Evolutionary conservation across 257 asterid genomes (phyloP).

Genomic region (Gentiana dahurica): DNA sequence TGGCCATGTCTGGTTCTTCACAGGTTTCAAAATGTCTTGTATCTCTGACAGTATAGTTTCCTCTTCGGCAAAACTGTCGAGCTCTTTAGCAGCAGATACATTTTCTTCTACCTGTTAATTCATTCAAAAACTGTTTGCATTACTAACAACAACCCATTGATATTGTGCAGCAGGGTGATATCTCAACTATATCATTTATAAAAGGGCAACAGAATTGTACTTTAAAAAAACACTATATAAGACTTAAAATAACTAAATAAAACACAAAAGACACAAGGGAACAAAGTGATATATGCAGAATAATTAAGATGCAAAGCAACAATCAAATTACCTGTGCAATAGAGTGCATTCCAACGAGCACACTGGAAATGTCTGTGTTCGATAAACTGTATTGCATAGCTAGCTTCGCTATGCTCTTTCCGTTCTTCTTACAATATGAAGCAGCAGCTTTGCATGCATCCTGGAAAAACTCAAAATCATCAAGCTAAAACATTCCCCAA

Average conservation of each 20-base stretch:
- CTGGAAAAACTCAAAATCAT: slow-evolving; percentile 26
- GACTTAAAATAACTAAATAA: too few relatives aligned
- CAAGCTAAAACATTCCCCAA: too few relatives aligned
- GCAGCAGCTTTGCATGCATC: slow-evolving; percentile 81
- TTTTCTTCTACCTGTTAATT: slow-evolving; percentile 62
- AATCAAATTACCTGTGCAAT: slow-evolving; percentile 46
- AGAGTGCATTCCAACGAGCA: slow-evolving; percentile 93
- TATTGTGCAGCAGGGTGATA: too few relatives aligned
- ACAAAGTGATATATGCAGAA: too few relatives aligned
- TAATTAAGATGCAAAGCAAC: too few relatives aligned
- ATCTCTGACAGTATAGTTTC: slow-evolving; percentile 44
- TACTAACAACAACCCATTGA: background rate
- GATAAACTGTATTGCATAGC: slow-evolving; percentile 82
- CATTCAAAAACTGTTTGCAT: background rate
- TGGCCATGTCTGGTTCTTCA: slow-evolving; percentile 92
- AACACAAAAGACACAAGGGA: too few relatives aligned
- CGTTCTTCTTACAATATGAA: slow-evolving; percentile 55
- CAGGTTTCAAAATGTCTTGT: slow-evolving; percentile 57
- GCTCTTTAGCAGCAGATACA: slow-evolving; percentile 66
- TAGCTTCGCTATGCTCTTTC: slow-evolving; percentile 59
- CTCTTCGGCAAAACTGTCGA: slow-evolving; percentile 45
- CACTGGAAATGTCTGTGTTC: slow-evolving; percentile 61
- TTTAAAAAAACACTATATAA: too few relatives aligned
- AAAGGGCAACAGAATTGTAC: too few relatives aligned
- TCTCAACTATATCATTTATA: too few relatives aligned